Base-by-base conservation (phyloP, 352 stramenopile species). In the Paralagenidium karlingii region DNA sequence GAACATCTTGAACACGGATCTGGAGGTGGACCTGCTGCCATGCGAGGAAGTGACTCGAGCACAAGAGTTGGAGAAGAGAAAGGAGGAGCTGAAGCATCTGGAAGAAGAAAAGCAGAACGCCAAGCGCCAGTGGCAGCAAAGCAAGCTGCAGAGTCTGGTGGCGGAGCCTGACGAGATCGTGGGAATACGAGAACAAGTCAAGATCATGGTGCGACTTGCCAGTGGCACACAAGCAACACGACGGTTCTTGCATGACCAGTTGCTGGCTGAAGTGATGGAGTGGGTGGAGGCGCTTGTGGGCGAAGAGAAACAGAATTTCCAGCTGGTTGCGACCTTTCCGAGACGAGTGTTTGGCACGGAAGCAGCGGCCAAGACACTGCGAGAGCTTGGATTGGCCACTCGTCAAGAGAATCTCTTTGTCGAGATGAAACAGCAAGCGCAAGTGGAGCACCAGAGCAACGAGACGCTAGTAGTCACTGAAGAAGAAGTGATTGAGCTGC, bases 1-100 rank as follows among this genome's bases (percentile, higher is more conserved):
- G 7, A 74, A 66, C 24, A 78, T 94, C 13, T 38, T 94, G 8
- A 86, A 88, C 38, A 82, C 69, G 5, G 80, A 94, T 33, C 56
- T 91, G 2, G 75, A 88, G 38, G 80, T 94, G 20, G 73, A 81
- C 29, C 46, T 91, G 25, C 45, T 84, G 43, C 77, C 78, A 10
- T 79, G 60, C 34, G 77, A 91, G 47, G n/a, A 56, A 55, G 18
- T 43, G 44, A 3, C 60, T 75, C 31, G 56, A 73, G 34, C 39
- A 16, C 16, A 55, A 3, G 45, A 45, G 26, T 20, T 58, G 15
- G 48, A 38, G 13, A 32, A 53, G 24, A 51, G 71, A 18, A 66
- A 73, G 31, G 25, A 53, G 24, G 55, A 75, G 19, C 65, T 70
- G 29, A 54, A 80, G 29, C 58, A 53, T 11, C 46, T 58, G 32